These are phyloP conservation scores for Biscogniauxia sp. DNA, from an alignment of 2,329 filamentous ascomycete species.

Conservation along the genomic window DNA sequence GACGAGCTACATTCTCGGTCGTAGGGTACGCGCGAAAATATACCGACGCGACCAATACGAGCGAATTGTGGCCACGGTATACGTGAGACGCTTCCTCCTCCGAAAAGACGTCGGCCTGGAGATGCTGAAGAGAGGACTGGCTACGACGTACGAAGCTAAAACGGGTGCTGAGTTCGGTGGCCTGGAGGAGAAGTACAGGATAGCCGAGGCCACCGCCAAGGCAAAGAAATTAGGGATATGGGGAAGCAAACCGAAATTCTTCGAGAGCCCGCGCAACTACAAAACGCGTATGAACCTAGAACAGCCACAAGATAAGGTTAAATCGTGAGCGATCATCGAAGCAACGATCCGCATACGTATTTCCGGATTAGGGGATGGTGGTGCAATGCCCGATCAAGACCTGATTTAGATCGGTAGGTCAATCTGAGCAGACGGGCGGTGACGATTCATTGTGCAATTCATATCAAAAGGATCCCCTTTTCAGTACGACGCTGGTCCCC, in stretches of 20 bases:
- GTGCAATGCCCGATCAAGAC: not conserved
- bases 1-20: slow-evolving; percentile 66
- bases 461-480: not conserved
- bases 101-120: slow-evolving; percentile 81
- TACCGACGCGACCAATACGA: slow-evolving; percentile 90
- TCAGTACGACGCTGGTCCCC: not conserved
- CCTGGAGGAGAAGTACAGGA: slow-evolving; percentile 60
- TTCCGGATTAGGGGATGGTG: not conserved
- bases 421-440: not conserved
- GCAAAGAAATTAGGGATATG: slow-evolving; percentile 70
- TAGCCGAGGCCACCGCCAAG: slow-evolving; percentile 66
- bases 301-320: slow-evolving; percentile 22
- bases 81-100: slow-evolving; percentile 65
- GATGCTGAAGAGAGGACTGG: slow-evolving; percentile 82
- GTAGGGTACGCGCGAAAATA: slow-evolving; percentile 76
- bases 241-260: slow-evolving; percentile 59
- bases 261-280: slow-evolving; percentile 85
- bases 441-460: not conserved
- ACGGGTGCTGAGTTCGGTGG: slow-evolving; percentile 84
- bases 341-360: not conserved
- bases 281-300: slow-evolving; percentile 57
- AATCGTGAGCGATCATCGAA: slow-evolving; percentile 12
- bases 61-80: slow-evolving; percentile 83
- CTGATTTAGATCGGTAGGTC: not conserved
- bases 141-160: slow-evolving; percentile 93